phyloP scores from a whole-genome alignment of 2,329 filamentous ascomycete species.

The Knoxdaviesia proteae region DNA sequence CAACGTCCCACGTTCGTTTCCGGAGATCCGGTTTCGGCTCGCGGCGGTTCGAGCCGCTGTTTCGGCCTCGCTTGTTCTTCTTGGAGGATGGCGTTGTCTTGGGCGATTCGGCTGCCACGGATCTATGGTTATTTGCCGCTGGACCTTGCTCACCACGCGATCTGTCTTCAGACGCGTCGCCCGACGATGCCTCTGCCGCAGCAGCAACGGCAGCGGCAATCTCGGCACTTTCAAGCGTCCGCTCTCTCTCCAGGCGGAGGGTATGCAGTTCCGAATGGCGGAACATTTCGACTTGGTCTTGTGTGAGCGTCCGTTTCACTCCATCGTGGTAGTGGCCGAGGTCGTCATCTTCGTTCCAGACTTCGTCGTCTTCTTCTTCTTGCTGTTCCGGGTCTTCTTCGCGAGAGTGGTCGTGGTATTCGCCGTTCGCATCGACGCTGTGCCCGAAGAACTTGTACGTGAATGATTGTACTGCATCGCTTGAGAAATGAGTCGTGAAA shows the following conservation, averaged over 20 bases:
- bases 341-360: slow-evolving; percentile 35
- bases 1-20: slow-evolving; percentile 47
- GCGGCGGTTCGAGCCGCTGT: not conserved
- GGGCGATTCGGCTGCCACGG: slow-evolving; percentile 2
- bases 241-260: slow-evolving; percentile 21
- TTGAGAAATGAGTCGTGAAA: slow-evolving; percentile 37
- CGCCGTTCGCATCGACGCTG: slow-evolving; percentile 6
- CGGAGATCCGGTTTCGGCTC: slow-evolving; percentile 38
- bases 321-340: slow-evolving; percentile 78
- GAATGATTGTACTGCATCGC: slow-evolving; percentile 20
- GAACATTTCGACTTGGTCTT: slow-evolving; percentile 80
- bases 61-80: slow-evolving; percentile 13
- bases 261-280: slow-evolving; percentile 69
- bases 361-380: slow-evolving; percentile 12
- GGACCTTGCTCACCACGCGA: not conserved
- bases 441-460: slow-evolving; percentile 21
- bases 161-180: no score
- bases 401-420: slow-evolving; percentile 8
- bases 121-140: not conserved
- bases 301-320: slow-evolving; percentile 70
- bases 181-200: no score
- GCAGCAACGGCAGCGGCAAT: not conserved
- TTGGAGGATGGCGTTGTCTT: slow-evolving; percentile 13
- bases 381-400: not conserved
- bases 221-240: not conserved